Percentiles rank a stretch among this genome's conserved stretches.
phyloP scores from a whole-genome alignment of 192 early-diverging fungal genomes.

The Gonapodya sp. region DNA sequence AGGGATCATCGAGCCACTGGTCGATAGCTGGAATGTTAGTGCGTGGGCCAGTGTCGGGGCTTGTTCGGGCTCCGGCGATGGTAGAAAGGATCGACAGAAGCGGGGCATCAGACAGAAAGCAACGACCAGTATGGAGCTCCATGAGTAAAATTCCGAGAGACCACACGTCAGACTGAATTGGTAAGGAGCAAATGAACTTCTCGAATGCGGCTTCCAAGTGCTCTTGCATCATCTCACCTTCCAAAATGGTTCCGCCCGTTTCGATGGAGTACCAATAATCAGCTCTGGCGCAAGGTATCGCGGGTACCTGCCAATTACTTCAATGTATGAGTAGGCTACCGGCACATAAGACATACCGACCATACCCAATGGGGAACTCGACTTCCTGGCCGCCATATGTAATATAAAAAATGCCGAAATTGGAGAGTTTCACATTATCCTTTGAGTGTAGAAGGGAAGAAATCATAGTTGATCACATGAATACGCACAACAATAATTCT shows the following conservation, averaged over 20 bases:
- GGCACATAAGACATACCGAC: not conserved
- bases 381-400: slow-evolving; percentile 41
- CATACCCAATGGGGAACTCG: slow-evolving; percentile 50
- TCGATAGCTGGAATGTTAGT: not conserved
- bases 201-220: not conserved
- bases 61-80: not conserved
- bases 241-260: not conserved
- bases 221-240: not conserved
- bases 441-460: too few relatives aligned
- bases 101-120: not conserved
- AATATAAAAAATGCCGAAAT: slow-evolving; percentile 51
- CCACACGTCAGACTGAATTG: slow-evolving; percentile 33
- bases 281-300: slow-evolving; percentile 31
- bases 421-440: slow-evolving; percentile 34
- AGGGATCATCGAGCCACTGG: not conserved
- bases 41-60: not conserved
- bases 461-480: not conserved
- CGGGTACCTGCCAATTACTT: slow-evolving; percentile 19
- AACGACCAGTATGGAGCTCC: slow-evolving; percentile 32
- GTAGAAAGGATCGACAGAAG: not conserved
- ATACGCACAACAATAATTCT: too few relatives aligned
- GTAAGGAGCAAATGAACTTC: not conserved
- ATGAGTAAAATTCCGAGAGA: slow-evolving; percentile 41
- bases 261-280: not conserved
- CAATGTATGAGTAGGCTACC: not conserved